Percentiles rank a stretch among this genome's conserved stretches.
phyloP scores from a whole-genome alignment of 2,329 filamentous ascomycete genomes.

The Sporothrix brasiliensis region DNA sequence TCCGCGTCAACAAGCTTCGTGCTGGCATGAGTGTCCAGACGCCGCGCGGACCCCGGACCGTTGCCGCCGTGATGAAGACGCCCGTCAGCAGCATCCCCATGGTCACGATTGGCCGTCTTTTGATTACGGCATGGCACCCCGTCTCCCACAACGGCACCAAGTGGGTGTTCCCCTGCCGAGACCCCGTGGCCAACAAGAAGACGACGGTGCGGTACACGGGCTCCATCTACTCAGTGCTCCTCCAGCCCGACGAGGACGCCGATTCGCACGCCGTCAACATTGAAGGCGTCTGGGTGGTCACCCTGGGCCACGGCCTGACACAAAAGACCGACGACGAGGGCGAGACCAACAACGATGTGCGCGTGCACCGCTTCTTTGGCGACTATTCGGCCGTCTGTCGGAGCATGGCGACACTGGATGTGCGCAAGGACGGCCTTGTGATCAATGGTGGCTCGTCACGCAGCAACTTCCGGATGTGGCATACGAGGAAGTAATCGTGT shows the following conservation, averaged over 20 bases:
- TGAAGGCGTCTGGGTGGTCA: conserved; percentile 56
- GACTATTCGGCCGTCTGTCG: conserved; percentile 43
- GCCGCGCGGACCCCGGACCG: conserved; percentile 52
- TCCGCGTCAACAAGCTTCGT: conserved; percentile 50
- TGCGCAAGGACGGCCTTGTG: conserved; percentile 47
- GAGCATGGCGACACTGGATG: conserved; percentile 45
- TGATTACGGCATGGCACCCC: conserved; percentile 65
- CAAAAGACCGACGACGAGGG: conserved; percentile 30
- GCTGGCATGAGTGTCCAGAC: conserved; percentile 55
- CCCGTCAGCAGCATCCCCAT: conserved; percentile 47
- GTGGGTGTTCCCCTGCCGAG: conserved; percentile 43
- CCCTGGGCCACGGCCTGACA: conserved; percentile 60
- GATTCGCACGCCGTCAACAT: conserved; percentile 57
- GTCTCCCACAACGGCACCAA: conserved; percentile 40
- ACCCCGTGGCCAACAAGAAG: conserved; percentile 34
- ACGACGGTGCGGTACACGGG: conserved; percentile 51
- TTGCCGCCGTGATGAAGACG: conserved; percentile 57
- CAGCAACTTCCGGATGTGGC: conserved; percentile 32
- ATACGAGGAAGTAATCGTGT: conserved; percentile 24
- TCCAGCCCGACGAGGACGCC: conserved; percentile 50
- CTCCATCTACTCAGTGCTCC: conserved; percentile 59
- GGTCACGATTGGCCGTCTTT: conserved; percentile 51
- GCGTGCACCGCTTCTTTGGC: conserved; percentile 33
- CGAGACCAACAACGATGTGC: conserved; percentile 28
- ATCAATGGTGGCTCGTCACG: conserved; percentile 46